These are phyloP conservation scores for Periconia digitata DNA, from an alignment of 2,329 filamentous ascomycete genomes.

Conservation along the genomic window DNA sequence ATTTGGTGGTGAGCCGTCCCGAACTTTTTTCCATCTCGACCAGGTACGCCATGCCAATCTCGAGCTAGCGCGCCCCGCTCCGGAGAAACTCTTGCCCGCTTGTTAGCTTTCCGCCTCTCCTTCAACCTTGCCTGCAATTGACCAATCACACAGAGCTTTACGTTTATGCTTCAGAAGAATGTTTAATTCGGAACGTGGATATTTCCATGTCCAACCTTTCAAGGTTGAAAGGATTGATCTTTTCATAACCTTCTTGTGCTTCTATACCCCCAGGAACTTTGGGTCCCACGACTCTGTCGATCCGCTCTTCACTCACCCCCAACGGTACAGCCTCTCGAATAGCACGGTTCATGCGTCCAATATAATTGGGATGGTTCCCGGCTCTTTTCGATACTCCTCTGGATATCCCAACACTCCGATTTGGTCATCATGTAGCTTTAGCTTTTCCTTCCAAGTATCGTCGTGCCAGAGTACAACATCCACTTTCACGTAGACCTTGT, in stretches of 20 bases:
- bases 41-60: not conserved
- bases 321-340: constrained; percentile 2
- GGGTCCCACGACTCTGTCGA: not conserved
- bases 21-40: constrained; percentile 1
- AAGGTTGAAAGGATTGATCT: not conserved
- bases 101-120: not conserved
- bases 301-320: constrained; percentile 2
- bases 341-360: constrained; percentile 2
- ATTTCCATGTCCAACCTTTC: not conserved
- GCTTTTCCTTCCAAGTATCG: too few species aligned
- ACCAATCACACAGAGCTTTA: too few species aligned
- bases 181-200: not conserved
- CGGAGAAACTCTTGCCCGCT: not conserved
- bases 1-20: not conserved
- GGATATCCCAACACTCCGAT: constrained; percentile 1
- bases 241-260: constrained; percentile 5
- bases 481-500: constrained; percentile 3
- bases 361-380: not conserved
- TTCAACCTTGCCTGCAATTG: not conserved
- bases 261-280: constrained; percentile 3
- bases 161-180: too few species aligned
- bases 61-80: not conserved
- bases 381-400: not conserved
- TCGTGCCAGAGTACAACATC: constrained; percentile 1
- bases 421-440: not conserved